Evolutionary conservation across 108 stramenopile species (phyloP).

Genomic region (Schizochytrium sp.): DNA sequence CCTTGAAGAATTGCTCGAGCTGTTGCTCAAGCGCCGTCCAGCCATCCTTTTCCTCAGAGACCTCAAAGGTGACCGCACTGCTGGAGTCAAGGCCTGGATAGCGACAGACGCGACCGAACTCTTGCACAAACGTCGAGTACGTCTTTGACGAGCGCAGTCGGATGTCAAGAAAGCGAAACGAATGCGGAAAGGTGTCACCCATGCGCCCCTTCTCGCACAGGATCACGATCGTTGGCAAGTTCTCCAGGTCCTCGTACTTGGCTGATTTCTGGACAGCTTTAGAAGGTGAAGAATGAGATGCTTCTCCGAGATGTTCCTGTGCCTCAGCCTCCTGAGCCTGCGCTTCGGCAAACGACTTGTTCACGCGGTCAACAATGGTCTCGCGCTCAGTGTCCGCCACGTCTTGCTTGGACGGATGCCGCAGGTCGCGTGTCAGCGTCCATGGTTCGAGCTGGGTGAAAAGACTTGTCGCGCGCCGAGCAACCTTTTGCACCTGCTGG

Average conservation of each 20-base stretch:
- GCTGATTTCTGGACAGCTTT: background rate
- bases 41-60: background rate
- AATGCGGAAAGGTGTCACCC: constrained; percentile 22
- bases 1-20: background rate
- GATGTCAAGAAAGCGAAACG: background rate
- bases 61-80: background rate
- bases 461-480: too few relatives aligned
- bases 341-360: background rate
- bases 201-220: constrained; percentile 12
- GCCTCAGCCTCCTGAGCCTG: background rate
- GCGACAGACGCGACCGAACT: constrained; percentile 17
- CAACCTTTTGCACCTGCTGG: background rate
- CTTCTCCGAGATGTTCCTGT: background rate
- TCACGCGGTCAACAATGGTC: background rate
- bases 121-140: background rate
- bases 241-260: constrained; percentile 16
- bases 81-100: background rate
- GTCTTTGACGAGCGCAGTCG: background rate
- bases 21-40: background rate
- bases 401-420: background rate
- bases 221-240: constrained; percentile 7
- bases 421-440: background rate
- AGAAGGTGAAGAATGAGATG: background rate
- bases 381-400: background rate
- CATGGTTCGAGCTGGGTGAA: background rate